Conservation (phyloP, 2,329 filamentous ascomycete genomes). For the Escovopsis weberi region DNA sequence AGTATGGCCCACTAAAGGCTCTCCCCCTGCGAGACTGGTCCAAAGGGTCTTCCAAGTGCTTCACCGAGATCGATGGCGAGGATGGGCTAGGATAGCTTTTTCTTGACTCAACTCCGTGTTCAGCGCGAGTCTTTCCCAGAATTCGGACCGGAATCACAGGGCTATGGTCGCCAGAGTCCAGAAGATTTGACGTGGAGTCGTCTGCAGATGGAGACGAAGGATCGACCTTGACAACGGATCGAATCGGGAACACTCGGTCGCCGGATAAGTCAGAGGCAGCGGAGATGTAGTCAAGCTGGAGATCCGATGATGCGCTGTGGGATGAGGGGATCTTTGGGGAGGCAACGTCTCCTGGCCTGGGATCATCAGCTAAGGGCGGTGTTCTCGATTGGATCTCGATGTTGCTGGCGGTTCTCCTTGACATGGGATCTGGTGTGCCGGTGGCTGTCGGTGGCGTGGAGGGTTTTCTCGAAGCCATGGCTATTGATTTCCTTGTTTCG, state of each 20-base stretch:
- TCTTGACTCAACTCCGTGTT: constrained; percentile 14
- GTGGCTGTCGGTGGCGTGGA: neutral
- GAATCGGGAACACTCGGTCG: constrained; percentile 66
- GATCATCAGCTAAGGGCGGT: neutral
- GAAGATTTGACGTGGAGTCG: constrained; percentile 22
- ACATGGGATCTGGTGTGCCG: neutral
- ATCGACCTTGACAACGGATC: constrained; percentile 63
- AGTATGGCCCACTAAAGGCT: constrained; percentile 23
- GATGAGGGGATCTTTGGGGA: constrained; percentile 20
- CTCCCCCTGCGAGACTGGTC: constrained; percentile 18
- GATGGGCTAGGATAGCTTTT: constrained; percentile 13
- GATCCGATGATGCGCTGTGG: constrained; percentile 28
- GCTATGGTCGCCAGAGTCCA: constrained; percentile 17
- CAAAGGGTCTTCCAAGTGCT: constrained; percentile 9
- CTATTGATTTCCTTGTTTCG: neutral
- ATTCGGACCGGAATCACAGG: constrained; percentile 16
- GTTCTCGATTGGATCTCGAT: neutral
- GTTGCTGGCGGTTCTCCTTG: neutral
- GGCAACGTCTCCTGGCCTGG: neutral
- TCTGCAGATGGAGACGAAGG: constrained; percentile 28
- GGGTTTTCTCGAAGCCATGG: neutral
- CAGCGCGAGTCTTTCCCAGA: constrained; percentile 15
- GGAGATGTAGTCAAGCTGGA: constrained; percentile 19
- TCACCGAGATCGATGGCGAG: constrained; percentile 8
- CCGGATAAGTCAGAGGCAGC: constrained; percentile 22